Percentiles rank a stretch among this genome's conserved stretches.
These are phyloP conservation scores for Pseudoturritis turrita DNA, from an alignment of 345 rosid species.

Conservation along the genomic window DNA sequence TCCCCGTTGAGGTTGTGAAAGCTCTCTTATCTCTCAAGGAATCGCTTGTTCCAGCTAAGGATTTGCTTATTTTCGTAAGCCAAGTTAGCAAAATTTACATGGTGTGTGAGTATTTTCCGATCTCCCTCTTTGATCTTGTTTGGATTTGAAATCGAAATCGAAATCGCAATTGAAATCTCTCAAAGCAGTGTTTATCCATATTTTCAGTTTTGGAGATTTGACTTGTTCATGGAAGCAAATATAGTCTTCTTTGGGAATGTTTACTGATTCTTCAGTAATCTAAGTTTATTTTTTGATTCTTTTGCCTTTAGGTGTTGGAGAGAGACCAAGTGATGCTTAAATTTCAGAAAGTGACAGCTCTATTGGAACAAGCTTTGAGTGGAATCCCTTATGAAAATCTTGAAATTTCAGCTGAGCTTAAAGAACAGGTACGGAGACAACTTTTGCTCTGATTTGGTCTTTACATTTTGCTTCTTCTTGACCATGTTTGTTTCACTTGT, in stretches of 20 bases:
- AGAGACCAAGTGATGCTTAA: slow-evolving; percentile 62
- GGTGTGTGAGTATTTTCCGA: slow-evolving; percentile 49
- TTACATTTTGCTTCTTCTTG: not conserved
- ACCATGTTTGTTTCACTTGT: not conserved
- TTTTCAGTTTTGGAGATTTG: not conserved
- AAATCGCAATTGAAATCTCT: not conserved
- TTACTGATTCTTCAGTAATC: not conserved
- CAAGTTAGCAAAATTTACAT: slow-evolving; percentile 85
- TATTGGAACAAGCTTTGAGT: slow-evolving; percentile 66
- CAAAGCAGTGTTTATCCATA: not conserved
- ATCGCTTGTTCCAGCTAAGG: slow-evolving; percentile 52
- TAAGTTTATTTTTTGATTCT: not conserved
- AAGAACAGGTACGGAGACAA: slow-evolving; percentile 65
- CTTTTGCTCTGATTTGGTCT: not conserved
- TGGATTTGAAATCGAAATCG: not conserved
- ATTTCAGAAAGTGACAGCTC: slow-evolving; percentile 65
- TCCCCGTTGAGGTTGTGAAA: slow-evolving; percentile 37
- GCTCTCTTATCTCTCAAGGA: slow-evolving; percentile 48
- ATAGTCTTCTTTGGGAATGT: not conserved
- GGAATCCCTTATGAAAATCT: slow-evolving; percentile 57
- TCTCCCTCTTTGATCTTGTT: not conserved
- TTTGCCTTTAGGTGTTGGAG: slow-evolving; percentile 59
- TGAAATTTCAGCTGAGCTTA: slow-evolving; percentile 89
- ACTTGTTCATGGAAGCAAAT: not conserved
- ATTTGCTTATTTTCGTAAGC: slow-evolving; percentile 57